Base-by-base conservation (phyloP, 306 rosid species). In the Castanopsis chinensis region DNA sequence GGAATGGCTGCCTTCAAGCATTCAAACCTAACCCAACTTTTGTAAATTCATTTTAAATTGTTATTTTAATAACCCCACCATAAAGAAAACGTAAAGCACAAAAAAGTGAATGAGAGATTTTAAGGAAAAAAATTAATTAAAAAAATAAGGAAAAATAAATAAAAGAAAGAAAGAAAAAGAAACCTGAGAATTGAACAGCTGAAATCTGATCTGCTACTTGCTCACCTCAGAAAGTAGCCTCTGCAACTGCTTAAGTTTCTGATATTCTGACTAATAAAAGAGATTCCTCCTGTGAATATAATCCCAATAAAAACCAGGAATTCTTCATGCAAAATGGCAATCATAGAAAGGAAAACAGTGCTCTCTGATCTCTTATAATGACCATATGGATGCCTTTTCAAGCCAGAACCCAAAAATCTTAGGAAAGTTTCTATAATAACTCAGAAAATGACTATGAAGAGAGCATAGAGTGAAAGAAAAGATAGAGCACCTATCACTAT, bases 21-120 rank as follows among this genome's bases (percentile, higher is more conserved):
- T 67, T 67, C 72, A 43, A 67, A 33, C 51, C 72, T 33, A 67
- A 67, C 53, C 72, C 72, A 35, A 68, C 72, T 32, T 13, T 33
- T 18, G 5, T 19, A 23, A 59, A 3, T 11, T 9, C 12, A 11
- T 60, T 60, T 12, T 13, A 61, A 27, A 61, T 23, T 13, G 9
- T 27, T 61, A 63, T 63, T 63, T 28, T 28, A 28, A 33, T 35
- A 45, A 8, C 52, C 49, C 10, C 12, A 68, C 72, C 72, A 68
- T 19, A 68, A 68, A 35, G 27, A 6, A 35, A 17, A 35, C 28
- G 13, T 68, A 1, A 35, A 64, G 7, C 18, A n/a, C 41, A 6
- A 64, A 64, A 17, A n/a, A 19, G 17, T 68, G 72, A 35, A 68
- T 9, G 51, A 67, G 35, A 33, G 8, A 19, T 67, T 35, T 49